These are phyloP conservation scores for Coniosporium apollinis DNA, from an alignment of 495 filamentous ascomycete genomes.

Conservation along the genomic window DNA sequence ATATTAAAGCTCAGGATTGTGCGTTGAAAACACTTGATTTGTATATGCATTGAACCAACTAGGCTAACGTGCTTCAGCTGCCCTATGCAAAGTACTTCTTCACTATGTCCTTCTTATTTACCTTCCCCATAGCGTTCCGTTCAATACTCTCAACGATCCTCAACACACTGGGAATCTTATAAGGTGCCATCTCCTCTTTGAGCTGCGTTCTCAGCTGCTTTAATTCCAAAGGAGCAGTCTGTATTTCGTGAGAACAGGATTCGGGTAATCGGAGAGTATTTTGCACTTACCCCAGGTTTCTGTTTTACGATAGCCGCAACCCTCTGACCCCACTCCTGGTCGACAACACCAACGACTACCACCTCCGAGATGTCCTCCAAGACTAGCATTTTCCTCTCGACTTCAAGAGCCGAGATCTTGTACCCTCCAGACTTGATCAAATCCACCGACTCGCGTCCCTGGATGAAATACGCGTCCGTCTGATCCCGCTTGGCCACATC, in stretches of 20 bases:
- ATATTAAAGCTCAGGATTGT: too few species aligned
- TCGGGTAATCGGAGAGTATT: too few species aligned
- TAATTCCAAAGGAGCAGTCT: constrained; percentile 18
- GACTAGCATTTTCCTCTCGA: constrained; percentile 27
- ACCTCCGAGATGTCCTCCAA: constrained; percentile 27
- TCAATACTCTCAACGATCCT: constrained; percentile 28
- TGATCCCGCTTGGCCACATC: constrained; percentile 32
- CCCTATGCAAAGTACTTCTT: constrained; percentile 30
- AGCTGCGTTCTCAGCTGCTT: constrained; percentile 26
- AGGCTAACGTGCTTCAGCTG: too few species aligned
- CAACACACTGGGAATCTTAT: constrained; percentile 33
- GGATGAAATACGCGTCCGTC: constrained; percentile 31
- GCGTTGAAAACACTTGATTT: too few species aligned
- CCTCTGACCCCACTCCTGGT: constrained; percentile 32
- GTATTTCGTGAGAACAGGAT: too few species aligned
- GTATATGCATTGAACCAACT: too few species aligned
- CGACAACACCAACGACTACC: constrained; percentile 30
- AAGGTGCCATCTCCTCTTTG: constrained; percentile 24
- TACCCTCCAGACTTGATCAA: constrained; percentile 32
- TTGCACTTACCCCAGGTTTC: constrained; percentile 9
- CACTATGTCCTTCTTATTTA: constrained; percentile 33
- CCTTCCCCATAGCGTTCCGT: constrained; percentile 34
- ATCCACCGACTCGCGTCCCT: constrained; percentile 30
- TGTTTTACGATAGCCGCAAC: constrained; percentile 30
- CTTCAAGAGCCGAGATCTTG: constrained; percentile 30